Evolutionary conservation across 1,284 basidiomycete species (phyloP).

Genomic region (Pisolithus thermaeus): DNA sequence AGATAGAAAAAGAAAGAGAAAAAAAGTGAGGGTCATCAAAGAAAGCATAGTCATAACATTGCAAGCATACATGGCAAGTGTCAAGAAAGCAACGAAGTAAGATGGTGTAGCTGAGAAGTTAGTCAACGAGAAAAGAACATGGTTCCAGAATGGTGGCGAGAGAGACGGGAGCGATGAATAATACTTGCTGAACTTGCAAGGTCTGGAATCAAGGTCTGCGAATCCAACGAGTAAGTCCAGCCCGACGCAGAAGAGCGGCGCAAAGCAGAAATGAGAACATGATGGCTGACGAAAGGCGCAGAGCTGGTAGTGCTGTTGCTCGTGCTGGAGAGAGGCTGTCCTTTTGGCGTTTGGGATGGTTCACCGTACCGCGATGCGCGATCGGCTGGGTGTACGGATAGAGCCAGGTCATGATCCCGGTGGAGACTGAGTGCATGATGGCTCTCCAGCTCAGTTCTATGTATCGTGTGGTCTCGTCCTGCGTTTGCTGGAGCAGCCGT

Average conservation of each 20-base stretch:
- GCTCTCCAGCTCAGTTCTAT: constrained; percentile 6
- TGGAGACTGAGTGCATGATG: constrained; percentile 15
- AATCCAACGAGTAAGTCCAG: constrained; percentile 21
- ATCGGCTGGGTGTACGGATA: constrained; percentile 15
- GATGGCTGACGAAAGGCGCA: constrained; percentile 19
- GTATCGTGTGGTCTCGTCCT: not conserved
- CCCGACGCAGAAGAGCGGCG: constrained; percentile 19
- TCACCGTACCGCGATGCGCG: not conserved
- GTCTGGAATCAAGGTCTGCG: constrained; percentile 13
- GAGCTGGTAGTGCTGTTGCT: constrained; percentile 1
- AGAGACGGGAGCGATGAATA: no score
- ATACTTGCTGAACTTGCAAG: no score
- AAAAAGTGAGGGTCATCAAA: no score
- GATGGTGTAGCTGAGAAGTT: no score
- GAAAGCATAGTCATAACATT: no score
- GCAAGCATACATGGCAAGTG: no score
- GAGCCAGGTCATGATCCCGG: constrained; percentile 20
- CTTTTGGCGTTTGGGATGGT: not conserved
- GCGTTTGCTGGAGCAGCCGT: not conserved
- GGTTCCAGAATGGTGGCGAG: no score
- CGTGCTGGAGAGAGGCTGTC: constrained; percentile 5
- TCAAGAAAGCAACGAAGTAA: no score
- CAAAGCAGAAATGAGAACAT: constrained; percentile 27
- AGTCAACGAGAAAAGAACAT: no score
- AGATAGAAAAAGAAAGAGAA: no score